A percentile compares a stretch with the other conserved stretches of the same genome.
Evolutionary conservation across 176 grass and related monocot species (phyloP).

Genomic region (Juncus inflexus): DNA sequence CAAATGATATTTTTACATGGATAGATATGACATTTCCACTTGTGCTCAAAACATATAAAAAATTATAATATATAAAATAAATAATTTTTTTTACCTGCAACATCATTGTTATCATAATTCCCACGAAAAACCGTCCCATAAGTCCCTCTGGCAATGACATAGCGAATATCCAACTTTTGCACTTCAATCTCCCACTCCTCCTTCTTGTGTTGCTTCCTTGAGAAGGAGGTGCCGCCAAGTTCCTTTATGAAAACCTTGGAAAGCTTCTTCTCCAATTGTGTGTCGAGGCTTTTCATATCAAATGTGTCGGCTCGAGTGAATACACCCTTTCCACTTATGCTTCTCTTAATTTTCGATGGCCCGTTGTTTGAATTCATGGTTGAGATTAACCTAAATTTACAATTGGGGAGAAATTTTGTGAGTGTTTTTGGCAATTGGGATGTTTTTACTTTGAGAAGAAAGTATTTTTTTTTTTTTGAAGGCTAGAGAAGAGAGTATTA

Average conservation of each 20-base stretch:
- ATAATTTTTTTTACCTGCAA: slow-evolving; percentile 48
- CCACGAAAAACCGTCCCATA: slow-evolving; percentile 87
- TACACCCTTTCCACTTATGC: slow-evolving; percentile 36
- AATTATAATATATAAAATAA: not conserved
- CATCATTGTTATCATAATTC: slow-evolving; percentile 61
- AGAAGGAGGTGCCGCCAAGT: slow-evolving; percentile 15
- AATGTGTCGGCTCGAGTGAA: slow-evolving; percentile 67
- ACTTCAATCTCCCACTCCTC: slow-evolving; percentile 86
- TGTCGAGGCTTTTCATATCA: slow-evolving; percentile 62
- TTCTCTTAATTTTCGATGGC: slow-evolving; percentile 4
- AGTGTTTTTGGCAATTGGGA: not conserved
- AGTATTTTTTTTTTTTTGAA: not conserved
- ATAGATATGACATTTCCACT: not conserved
- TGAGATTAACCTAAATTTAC: not conserved
- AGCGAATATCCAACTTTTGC: slow-evolving; percentile 69
- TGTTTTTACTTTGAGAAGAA: not conserved
- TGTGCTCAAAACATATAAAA: not conserved
- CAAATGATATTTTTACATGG: no score
- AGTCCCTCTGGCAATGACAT: slow-evolving; percentile 64
- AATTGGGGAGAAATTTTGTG: no score
- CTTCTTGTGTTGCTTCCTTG: slow-evolving; percentile 15
- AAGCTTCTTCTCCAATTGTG: slow-evolving; percentile 71
- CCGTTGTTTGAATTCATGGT: slow-evolving; percentile 24
- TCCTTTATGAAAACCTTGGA: slow-evolving; percentile 67
- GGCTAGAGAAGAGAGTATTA: no score